phyloP scores from a whole-genome alignment of 768 basidiomycete species.

The Russula emetica region DNA sequence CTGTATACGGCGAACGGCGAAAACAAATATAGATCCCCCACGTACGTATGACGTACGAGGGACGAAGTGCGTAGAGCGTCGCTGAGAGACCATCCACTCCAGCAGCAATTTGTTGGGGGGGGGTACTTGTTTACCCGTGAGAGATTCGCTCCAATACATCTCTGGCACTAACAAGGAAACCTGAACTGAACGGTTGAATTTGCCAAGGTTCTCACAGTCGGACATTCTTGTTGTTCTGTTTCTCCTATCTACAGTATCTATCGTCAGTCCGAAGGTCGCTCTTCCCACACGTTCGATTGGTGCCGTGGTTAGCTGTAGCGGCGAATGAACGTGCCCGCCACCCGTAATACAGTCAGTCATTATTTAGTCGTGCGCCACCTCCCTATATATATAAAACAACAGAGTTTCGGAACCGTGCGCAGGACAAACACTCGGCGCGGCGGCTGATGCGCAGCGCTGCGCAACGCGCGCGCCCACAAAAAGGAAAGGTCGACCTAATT shows the following conservation, averaged over 20 bases:
- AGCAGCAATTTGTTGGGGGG: conserved; percentile 1
- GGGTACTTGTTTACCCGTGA: background rate
- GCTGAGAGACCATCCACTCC: background rate
- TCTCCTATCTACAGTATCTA: background rate
- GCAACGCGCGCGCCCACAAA: conserved; percentile 1
- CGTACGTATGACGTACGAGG: conserved; percentile 19
- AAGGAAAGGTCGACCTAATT: background rate
- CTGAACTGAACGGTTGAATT: background rate
- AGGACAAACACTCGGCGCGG: background rate
- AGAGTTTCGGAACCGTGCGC: background rate
- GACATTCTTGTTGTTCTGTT: background rate
- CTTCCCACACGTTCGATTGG: conserved; percentile 5
- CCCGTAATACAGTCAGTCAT: background rate
- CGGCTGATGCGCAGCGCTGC: too few relatives aligned
- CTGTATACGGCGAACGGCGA: conserved; percentile 7
- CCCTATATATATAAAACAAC: background rate
- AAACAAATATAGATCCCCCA: background rate
- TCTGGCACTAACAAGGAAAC: background rate
- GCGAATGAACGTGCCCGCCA: background rate
- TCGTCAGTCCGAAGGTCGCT: background rate
- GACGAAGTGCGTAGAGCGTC: conserved; percentile 2
- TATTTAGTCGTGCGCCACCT: background rate
- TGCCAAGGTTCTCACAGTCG: background rate
- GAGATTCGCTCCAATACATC: conserved; percentile 3
- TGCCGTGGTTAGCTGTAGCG: background rate